Evolutionary conservation across 1,284 basidiomycete genomes (phyloP), one percentile per base, ranked within the genome.

Genomic region (Cutaneotrichosporon cavernicola): DNA sequence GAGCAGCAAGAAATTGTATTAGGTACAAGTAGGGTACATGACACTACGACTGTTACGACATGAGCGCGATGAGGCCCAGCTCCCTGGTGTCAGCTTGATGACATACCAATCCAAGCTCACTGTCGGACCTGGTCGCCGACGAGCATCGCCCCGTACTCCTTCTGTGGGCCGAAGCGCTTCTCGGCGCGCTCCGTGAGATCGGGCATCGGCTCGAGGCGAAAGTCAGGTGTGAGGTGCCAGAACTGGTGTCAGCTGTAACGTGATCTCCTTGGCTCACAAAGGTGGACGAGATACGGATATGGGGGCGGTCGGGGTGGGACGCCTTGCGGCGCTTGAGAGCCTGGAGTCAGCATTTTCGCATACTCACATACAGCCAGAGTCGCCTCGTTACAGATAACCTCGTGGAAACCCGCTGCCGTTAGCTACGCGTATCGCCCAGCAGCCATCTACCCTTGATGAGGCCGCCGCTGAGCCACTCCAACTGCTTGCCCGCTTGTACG

Each of bases 271-370:
- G 18, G 71, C 76, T 67, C 58, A 80, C 80, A 58, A 95, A 94
- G 0, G 92, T 96, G 1, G 91, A 93, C 5, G 92, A 95, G 68
- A 97, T 92, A 22, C 93, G 88, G 70, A 94, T 91, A 46, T 89
- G 82, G 14, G 92, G 92, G n/a, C 92, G 86, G 60, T 86, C 84
- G 0, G 90, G 88, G 69, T 84, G 82, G 60, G 84, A 81, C 4
- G 72, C 66, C 70, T 85, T 88, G 49, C 88, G 84, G 58, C 83
- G 81, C 65, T 87, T 84, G 56, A 93, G 87, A 1, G 86, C 85
- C 89, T 92, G 65, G 11, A 4, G 40, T 34, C 30, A 51, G 18
- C 11, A 13, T 4, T 4, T 10, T 32, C 13, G 31, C 30, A 18
- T 16, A 26, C n/a, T 30, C 0, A 70, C 78, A 61, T 62, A 91